Conservation (phyloP, 140 eudicot genomes). For the Flaveria floridana region DNA sequence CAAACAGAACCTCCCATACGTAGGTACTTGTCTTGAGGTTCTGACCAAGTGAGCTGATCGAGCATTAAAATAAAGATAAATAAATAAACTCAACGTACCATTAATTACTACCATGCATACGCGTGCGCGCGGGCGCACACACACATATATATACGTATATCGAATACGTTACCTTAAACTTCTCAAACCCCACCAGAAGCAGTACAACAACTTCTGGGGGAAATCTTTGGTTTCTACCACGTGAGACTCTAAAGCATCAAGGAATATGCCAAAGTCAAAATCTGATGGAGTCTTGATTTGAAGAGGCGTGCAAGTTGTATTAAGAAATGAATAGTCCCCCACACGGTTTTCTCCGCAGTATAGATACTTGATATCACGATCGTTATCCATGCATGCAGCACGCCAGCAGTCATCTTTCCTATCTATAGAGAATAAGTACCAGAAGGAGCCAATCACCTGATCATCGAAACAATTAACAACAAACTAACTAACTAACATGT, state of each 20-base stretch:
- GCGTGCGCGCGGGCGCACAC: too few species aligned
- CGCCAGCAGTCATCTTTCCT: slow-evolving; percentile 69
- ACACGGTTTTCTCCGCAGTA: slow-evolving; percentile 40
- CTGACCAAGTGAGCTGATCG: slow-evolving; percentile 78
- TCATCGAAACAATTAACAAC: neutral
- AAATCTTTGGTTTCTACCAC: slow-evolving; percentile 55
- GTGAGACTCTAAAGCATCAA: slow-evolving; percentile 65
- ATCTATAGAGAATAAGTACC: slow-evolving; percentile 76
- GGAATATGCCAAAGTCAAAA: slow-evolving; percentile 74
- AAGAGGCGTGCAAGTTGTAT: slow-evolving; percentile 42
- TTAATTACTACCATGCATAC: too few species aligned
- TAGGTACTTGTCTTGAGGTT: slow-evolving; percentile 75
- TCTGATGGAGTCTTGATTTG: slow-evolving; percentile 29
- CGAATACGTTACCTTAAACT: slow-evolving; percentile 50
- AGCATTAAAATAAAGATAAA: neutral
- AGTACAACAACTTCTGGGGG: slow-evolving; percentile 50
- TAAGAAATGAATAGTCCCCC: slow-evolving; percentile 30
- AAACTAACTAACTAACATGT: neutral
- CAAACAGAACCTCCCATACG: slow-evolving; percentile 66
- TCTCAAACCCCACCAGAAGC: slow-evolving; percentile 96
- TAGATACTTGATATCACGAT: slow-evolving; percentile 16
- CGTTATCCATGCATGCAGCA: slow-evolving; percentile 34
- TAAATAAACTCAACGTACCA: too few species aligned
- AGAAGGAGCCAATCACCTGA: slow-evolving; percentile 71
- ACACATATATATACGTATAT: too few species aligned